These are phyloP conservation scores for Xylariaceae sp. DNA, from an alignment of 2,329 filamentous ascomycete species.

Conservation along the genomic window DNA sequence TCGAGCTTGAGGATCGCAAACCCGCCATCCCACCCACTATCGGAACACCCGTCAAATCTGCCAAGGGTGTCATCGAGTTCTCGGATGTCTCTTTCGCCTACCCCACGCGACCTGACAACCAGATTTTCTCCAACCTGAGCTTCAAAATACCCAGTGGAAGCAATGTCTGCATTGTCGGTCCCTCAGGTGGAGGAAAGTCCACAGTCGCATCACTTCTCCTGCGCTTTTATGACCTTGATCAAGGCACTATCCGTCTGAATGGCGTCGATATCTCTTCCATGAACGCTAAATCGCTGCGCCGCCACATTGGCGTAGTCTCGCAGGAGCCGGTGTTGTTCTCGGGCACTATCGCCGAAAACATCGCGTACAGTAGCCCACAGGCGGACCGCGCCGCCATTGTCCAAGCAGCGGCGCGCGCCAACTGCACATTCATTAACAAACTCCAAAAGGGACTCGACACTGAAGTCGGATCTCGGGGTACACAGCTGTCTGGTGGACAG, in stretches of 20 bases:
- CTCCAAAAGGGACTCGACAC: constrained; percentile 96
- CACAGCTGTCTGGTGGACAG: constrained; percentile 91
- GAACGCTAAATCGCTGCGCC: constrained; percentile 88
- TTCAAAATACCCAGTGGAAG: constrained; percentile 91
- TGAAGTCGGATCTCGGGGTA: constrained; percentile 84
- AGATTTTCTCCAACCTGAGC: constrained; percentile 81
- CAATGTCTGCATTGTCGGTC: constrained; percentile 94
- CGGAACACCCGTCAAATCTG: constrained; percentile 73
- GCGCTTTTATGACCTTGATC: constrained; percentile 82
- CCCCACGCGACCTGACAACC: constrained; percentile 86
- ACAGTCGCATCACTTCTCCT: constrained; percentile 90
- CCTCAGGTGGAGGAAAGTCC: constrained; percentile 92
- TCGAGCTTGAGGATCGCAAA: constrained; percentile 88
- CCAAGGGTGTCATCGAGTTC: constrained; percentile 85
- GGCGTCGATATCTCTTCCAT: constrained; percentile 77
- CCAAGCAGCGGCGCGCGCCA: constrained; percentile 81
- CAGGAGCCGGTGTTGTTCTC: constrained; percentile 94
- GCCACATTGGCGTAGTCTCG: constrained; percentile 90
- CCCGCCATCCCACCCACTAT: constrained; percentile 84
- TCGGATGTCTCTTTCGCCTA: constrained; percentile 84
- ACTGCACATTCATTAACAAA: constrained; percentile 94
- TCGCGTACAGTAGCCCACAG: constrained; percentile 80
- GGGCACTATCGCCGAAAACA: constrained; percentile 81
- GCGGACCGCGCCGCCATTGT: constrained; percentile 80
- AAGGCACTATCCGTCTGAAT: constrained; percentile 76